These are phyloP conservation scores for Scenedesmus sp. DNA, from an alignment of 163 green algal species.

Conservation along the genomic window DNA sequence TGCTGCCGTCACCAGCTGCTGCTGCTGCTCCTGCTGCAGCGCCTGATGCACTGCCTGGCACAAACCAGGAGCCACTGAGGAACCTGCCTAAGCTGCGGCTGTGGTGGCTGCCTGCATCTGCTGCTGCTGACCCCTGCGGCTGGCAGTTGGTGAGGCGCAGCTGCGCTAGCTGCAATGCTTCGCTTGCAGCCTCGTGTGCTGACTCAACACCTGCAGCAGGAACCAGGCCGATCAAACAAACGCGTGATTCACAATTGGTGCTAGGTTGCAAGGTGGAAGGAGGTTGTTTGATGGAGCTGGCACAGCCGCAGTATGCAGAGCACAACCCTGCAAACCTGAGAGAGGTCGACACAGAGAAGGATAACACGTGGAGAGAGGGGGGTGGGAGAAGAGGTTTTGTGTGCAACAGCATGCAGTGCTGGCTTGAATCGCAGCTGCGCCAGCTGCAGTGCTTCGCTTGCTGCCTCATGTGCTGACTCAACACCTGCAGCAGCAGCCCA, in stretches of 20 bases:
- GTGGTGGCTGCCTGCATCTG: not conserved
- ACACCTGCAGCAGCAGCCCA: not conserved
- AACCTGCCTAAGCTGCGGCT: not conserved
- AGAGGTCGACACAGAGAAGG: too few relatives aligned
- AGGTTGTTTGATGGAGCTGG: too few relatives aligned
- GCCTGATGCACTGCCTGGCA: not conserved
- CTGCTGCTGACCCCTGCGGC: not conserved
- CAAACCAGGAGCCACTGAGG: not conserved
- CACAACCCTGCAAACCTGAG: too few relatives aligned
- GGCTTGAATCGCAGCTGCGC: constrained; percentile 25
- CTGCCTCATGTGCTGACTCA: constrained; percentile 6
- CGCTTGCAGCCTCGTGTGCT: constrained; percentile 23
- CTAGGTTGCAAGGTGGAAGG: too few relatives aligned
- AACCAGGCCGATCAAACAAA: not conserved
- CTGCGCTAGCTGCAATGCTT: constrained; percentile 40
- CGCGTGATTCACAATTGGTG: too few relatives aligned
- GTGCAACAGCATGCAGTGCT: too few relatives aligned
- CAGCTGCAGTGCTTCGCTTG: constrained; percentile 34
- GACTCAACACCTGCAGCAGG: constrained; percentile 1
- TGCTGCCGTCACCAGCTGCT: not conserved
- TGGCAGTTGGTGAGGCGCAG: constrained; percentile 37
- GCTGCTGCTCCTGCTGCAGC: not conserved
- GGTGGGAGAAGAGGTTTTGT: too few relatives aligned
- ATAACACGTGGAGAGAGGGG: too few relatives aligned
- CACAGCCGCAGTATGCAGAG: too few relatives aligned